Percentiles rank a stretch among this genome's conserved stretches.
These are phyloP conservation scores for Takashimella koratensis DNA, from an alignment of 1,284 basidiomycete genomes.

Conservation along the genomic window DNA sequence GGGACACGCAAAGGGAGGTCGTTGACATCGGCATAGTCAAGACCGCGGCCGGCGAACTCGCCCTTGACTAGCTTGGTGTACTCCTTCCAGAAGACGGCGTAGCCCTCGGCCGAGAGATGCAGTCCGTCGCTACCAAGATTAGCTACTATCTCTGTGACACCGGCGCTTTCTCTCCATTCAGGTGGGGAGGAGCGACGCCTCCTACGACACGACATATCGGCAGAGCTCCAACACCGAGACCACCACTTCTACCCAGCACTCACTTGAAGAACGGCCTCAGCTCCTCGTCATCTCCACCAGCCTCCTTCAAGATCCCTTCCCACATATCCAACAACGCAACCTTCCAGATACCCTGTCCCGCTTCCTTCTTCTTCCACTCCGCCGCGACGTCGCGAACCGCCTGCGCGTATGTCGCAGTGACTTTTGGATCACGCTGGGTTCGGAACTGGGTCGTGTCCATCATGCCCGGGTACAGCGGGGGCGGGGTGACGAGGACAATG, in stretches of 20 bases:
- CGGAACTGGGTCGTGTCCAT: slow-evolving; percentile 2
- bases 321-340: slow-evolving; percentile 68
- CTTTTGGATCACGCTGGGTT: slow-evolving; percentile 58
- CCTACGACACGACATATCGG: no score
- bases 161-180: no score
- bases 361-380: slow-evolving; percentile 45
- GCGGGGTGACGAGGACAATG: slow-evolving; percentile 76
- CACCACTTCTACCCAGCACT: no score
- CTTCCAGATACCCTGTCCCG: slow-evolving; percentile 8
- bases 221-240: no score
- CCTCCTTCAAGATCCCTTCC: slow-evolving; percentile 55
- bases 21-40: slow-evolving; percentile 30
- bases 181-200: no score
- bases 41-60: slow-evolving; percentile 49
- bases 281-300: slow-evolving; percentile 55
- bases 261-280: slow-evolving; percentile 43
- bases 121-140: slow-evolving; percentile 65
- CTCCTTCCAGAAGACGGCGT: slow-evolving; percentile 64
- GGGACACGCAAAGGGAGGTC: slow-evolving; percentile 22
- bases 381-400: slow-evolving; percentile 61
- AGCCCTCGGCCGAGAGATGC: slow-evolving; percentile 69
- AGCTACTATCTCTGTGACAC: no score
- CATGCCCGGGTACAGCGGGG: slow-evolving; percentile 65
- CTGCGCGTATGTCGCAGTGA: slow-evolving; percentile 62
- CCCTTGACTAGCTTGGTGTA: slow-evolving; percentile 59